phyloP scores from a whole-genome alignment of 2,329 filamentous ascomycete species.

The Penicillium aurantiogriseum region DNA sequence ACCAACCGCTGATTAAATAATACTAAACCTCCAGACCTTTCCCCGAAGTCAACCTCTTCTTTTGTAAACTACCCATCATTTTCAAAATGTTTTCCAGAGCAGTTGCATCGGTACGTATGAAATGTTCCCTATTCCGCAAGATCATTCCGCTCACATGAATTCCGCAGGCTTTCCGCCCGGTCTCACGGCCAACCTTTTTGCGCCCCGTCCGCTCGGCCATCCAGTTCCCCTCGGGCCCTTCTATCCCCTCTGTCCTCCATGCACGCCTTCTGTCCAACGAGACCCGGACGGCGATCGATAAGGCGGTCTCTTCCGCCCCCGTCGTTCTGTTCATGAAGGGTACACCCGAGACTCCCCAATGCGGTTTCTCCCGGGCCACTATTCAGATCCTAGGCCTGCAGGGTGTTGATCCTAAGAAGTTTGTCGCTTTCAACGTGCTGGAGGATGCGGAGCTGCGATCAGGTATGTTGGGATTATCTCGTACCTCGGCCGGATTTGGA shows the following conservation, averaged over 20 bases:
- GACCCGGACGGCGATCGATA: conserved; percentile 81
- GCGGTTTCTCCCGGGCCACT: conserved; percentile 90
- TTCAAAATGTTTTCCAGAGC: conserved; percentile 30
- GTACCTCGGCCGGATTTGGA: neutral
- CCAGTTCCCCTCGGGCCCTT: conserved; percentile 23
- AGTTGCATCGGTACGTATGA: conserved; percentile 18
- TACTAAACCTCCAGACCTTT: conserved; percentile 10
- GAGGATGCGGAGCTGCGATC: conserved; percentile 83
- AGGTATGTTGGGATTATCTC: conserved; percentile 53
- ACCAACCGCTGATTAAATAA: conserved; percentile 19
- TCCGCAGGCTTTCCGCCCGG: conserved; percentile 32
- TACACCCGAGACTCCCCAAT: conserved; percentile 91
- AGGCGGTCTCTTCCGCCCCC: conserved; percentile 80
- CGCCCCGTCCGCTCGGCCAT: conserved; percentile 19
- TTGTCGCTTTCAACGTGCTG: conserved; percentile 96
- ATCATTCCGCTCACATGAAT: neutral
- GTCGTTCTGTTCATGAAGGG: conserved; percentile 99
- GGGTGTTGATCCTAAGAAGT: conserved; percentile 92
- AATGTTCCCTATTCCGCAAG: neutral
- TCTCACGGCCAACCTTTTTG: conserved; percentile 27
- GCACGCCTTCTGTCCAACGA: conserved; percentile 73
- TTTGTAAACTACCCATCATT: conserved; percentile 7
- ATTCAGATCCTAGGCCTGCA: conserved; percentile 95
- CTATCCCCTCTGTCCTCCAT: conserved; percentile 40
- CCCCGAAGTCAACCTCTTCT: conserved; percentile 3